phyloP scores from a whole-genome alignment of 495 filamentous ascomycete species.

The Penicillium psychrofluorescens region DNA sequence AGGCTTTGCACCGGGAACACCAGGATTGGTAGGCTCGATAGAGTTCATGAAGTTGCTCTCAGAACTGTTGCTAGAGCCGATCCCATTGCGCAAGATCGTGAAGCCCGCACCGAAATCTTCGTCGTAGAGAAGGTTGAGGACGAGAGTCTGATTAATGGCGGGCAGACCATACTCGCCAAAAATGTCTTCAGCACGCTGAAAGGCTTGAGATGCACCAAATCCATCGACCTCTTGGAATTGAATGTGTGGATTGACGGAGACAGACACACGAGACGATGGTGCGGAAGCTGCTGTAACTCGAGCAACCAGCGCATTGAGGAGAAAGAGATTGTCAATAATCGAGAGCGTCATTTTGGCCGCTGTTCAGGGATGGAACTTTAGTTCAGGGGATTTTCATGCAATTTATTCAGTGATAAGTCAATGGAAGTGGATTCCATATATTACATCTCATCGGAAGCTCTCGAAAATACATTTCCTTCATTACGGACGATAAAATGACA shows the following conservation, averaged over 20 bases:
- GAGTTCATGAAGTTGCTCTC: constrained; percentile 17
- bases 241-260: constrained; percentile 25
- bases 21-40: constrained; percentile 35
- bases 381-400: too few relatives aligned
- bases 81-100: constrained; percentile 45
- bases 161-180: constrained; percentile 8
- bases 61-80: constrained; percentile 37
- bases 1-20: constrained; percentile 20
- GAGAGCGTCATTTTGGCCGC: too few relatives aligned
- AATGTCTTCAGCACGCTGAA: constrained; percentile 29
- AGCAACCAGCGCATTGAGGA: too few relatives aligned
- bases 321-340: too few relatives aligned
- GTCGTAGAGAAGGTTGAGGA: constrained; percentile 35
- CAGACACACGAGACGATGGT: too few relatives aligned
- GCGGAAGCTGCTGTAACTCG: too few relatives aligned
- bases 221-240: constrained; percentile 37
- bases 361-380: too few relatives aligned
- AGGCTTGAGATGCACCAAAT: constrained; percentile 45
- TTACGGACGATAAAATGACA: too few relatives aligned
- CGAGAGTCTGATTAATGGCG: not conserved
- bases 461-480: too few relatives aligned
- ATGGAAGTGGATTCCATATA: too few relatives aligned
- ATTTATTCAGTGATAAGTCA: too few relatives aligned
- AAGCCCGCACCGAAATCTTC: constrained; percentile 41
- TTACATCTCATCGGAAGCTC: too few relatives aligned